Evolutionary conservation across 1,284 basidiomycete species (phyloP).

Genomic region (Rhodotorula sp.): DNA sequence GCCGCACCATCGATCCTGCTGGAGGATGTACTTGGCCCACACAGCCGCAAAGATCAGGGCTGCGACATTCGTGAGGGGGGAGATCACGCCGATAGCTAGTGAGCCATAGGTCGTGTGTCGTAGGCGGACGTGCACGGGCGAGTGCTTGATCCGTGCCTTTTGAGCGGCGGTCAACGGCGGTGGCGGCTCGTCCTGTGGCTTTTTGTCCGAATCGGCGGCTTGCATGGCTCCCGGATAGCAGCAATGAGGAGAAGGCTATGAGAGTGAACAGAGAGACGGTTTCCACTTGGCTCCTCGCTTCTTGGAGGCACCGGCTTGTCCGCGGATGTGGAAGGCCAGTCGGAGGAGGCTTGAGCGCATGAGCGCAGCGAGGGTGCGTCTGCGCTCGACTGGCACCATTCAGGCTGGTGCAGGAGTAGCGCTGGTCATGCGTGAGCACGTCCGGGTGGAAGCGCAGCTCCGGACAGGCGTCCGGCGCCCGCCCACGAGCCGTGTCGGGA

Average conservation of each 20-base stretch:
- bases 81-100: background rate
- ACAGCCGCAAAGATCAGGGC: conserved; percentile 1
- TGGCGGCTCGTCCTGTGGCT: background rate
- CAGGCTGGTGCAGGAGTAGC: too few species aligned
- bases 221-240: background rate
- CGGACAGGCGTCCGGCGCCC: too few species aligned
- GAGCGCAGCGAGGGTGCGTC: too few species aligned
- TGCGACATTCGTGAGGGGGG: background rate
- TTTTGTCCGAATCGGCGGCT: background rate
- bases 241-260: background rate
- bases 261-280: background rate
- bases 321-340: background rate
- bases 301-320: background rate
- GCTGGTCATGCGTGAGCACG: too few species aligned
- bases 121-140: conserved; percentile 16
- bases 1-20: background rate
- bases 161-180: conserved; percentile 11
- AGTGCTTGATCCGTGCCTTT: background rate
- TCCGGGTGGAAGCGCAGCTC: too few species aligned
- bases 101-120: background rate
- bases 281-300: too few species aligned
- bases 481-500: too few species aligned
- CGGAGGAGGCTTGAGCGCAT: background rate
- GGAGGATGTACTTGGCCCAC: conserved; percentile 1
- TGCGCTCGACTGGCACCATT: too few species aligned